phyloP scores from a whole-genome alignment of 306 rosid genomes.

The Dalbergia cochinchinensis region DNA sequence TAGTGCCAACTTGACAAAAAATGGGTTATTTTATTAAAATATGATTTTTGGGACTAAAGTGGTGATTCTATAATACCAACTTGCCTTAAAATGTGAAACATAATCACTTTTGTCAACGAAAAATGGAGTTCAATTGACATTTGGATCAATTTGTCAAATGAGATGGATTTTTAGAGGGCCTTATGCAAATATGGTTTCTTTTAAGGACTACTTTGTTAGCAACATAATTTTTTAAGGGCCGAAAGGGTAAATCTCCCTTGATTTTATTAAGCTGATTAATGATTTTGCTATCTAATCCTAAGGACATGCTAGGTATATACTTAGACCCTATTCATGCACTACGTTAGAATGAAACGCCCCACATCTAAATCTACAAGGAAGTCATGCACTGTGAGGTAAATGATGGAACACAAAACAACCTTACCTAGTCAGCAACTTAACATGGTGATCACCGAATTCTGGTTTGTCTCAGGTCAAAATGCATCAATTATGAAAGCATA shows the following conservation, averaged over 20 bases:
- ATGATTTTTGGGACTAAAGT: no score
- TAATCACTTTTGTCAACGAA: no score
- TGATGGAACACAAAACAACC: not conserved
- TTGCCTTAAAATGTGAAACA: no score
- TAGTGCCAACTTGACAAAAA: no score
- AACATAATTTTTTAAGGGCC: no score
- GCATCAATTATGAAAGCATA: not conserved
- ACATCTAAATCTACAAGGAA: not conserved
- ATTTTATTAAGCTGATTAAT: constrained; percentile 1
- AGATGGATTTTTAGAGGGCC: no score
- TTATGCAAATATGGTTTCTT: no score
- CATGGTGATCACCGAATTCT: not conserved
- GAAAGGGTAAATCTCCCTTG: not conserved
- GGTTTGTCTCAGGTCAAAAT: not conserved
- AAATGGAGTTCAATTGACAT: no score
- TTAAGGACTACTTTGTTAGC: no score
- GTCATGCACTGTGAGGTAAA: constrained; percentile 2
- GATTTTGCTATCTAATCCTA: not conserved
- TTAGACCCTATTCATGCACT: not conserved
- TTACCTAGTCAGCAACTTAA: not conserved
- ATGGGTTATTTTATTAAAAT: no score
- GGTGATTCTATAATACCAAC: no score
- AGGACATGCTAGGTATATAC: not conserved
- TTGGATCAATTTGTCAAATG: no score
- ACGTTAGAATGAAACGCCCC: not conserved